Evolutionary conservation across 768 basidiomycete genomes (phyloP), one percentile per base, ranked within the genome.

Genomic region (Holtermanniella nyarrowii): DNA sequence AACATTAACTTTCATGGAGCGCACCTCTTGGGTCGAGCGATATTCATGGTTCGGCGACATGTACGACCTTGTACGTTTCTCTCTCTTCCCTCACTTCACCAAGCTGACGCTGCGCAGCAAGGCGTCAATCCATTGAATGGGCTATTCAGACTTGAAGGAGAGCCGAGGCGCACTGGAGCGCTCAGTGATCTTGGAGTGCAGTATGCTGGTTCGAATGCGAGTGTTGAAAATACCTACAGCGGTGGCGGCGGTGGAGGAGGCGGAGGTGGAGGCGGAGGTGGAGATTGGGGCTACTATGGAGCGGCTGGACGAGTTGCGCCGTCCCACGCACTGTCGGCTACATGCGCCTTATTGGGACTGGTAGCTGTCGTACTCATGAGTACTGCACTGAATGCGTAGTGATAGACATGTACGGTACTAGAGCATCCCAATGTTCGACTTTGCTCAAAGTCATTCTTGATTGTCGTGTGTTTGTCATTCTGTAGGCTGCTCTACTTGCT

Each of bases 41-140:
- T 82, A 81, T 61, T 72, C 78, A 7, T 82, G 79, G 79, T 82
- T 78, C 60, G 81, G 81, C 10, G 77, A 78, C 3, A 77, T 79
- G 77, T 70, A 71, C 53, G 68, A 79, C 58, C 59, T 79, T 59
- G 78, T 79, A 49, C 31, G 64, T 57, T 23, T 23, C n/a, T 5
- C 14, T 21, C 24, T 7, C 44, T 49, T 12, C 24, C 22, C n/a
- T 4, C 43, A 3, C 3, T 13, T 31, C 7, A 3, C 24, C 20
- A 40, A 26, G 16, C 20, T 22, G 46, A 14, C 10, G 5, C 42
- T 18, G 10, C 22, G 12, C n/a, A 60, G 59, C 59, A 60, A 60
- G 59, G 59, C 4, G 59, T 60, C n/a, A 56, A 52, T 20, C 46
- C 51, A 13, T 41, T 57, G 0, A 49, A 52, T 37, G 44, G 53